These are phyloP conservation scores for Trichoderma hamatum DNA, from an alignment of 2,329 filamentous ascomycete species.

Conservation along the genomic window DNA sequence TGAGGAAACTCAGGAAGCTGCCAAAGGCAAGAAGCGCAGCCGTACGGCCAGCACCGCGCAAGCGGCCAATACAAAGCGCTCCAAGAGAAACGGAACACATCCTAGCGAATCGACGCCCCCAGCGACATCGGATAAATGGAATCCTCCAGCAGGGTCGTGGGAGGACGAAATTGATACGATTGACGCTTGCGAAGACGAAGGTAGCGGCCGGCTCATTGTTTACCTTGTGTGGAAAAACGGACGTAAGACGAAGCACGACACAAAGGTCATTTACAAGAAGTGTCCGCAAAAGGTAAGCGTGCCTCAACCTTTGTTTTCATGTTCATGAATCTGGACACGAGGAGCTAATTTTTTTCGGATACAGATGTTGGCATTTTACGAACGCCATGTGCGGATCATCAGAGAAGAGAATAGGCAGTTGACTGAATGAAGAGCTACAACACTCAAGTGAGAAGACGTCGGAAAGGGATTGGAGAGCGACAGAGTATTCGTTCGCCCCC, in stretches of 20 bases:
- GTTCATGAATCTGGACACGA: neutral
- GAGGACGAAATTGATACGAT: constrained; percentile 72
- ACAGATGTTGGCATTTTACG: constrained; percentile 64
- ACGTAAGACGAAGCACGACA: constrained; percentile 72
- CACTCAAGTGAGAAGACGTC: neutral
- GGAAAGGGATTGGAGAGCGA: neutral
- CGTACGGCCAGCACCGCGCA: constrained; percentile 48
- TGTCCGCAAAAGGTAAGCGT: constrained; percentile 72
- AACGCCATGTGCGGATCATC: constrained; percentile 59
- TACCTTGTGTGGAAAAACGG: constrained; percentile 76
- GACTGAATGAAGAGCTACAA: constrained; percentile 25
- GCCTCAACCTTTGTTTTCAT: neutral
- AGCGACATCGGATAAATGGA: constrained; percentile 56
- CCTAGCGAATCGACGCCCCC: constrained; percentile 55
- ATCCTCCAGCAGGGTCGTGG: constrained; percentile 74
- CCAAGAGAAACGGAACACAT: constrained; percentile 53
- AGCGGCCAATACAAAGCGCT: constrained; percentile 47
- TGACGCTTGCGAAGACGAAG: constrained; percentile 71
- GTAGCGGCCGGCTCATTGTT: constrained; percentile 62
- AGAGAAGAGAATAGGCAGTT: constrained; percentile 41
- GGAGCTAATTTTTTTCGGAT: neutral
- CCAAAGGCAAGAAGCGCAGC: constrained; percentile 61
- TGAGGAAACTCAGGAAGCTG: constrained; percentile 53
- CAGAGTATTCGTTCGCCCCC: neutral
- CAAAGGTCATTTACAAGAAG: constrained; percentile 69